Evolutionary conservation across 768 basidiomycete species (phyloP), one percentile per base, ranked within the genome.

Genomic region (Trametes coccinea): DNA sequence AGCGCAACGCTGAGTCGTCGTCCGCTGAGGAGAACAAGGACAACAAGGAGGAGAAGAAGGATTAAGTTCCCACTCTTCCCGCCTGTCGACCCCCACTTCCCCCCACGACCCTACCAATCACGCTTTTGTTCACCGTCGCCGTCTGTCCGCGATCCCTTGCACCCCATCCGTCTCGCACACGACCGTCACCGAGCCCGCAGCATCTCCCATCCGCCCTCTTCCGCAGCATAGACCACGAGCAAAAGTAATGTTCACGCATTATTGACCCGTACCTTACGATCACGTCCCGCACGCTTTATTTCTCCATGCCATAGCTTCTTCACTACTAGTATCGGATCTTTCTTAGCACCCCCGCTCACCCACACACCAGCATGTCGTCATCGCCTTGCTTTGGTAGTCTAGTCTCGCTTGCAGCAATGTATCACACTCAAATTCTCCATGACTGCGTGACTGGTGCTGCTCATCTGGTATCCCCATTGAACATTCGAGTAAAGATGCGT

Each of bases 31-130:
- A 87, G 66, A 71, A 69, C 57, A 73, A 22, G 22, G 22, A 22
- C 22, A 22, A 22, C 22, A 22, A 80, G 66, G 77, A 89, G 71
- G 88, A 93, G 80, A 92, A 93, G 89, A 93, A 93, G 79, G 89
- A 94, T 71, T 92, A 87, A 82, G 64, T 58, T 64, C 64, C 63
- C 58, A 29, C 49, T 61, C 63, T 64, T 64, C 60, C 9, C 51
- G 22, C 34, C 34, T 11, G 6, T 37, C 11, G 34, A 37, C 40
- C 53, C 30, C 34, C 39, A 30, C 22, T 22, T 22, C 22, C 22
- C 22, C 22, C 22, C 22, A 22, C 22, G 22, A 22, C 22, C 22
- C 22, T 22, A 22, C 22, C 22, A 22, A 22, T 22, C 22, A 22
- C 22, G 22, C 22, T 22, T 10, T 10, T 40, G 11, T 39, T 40